Conservation (phyloP, 1,284 basidiomycete species). For the Psilocybe mexicana region DNA sequence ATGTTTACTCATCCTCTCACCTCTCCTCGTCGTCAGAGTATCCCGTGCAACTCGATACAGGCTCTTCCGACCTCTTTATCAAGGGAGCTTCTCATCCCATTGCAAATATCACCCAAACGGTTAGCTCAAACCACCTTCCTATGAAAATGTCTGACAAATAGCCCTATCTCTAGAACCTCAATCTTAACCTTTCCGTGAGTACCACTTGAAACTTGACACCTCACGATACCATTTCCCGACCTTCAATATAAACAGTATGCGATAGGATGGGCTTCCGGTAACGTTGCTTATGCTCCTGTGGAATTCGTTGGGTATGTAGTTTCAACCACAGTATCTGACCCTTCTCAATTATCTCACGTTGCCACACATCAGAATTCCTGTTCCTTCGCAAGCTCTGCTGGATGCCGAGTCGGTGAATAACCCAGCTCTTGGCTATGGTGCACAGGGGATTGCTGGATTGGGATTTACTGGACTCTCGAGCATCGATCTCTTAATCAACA, state of each 20-base stretch:
- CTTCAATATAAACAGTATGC: slow-evolving; percentile 55
- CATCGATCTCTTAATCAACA: slow-evolving; percentile 61
- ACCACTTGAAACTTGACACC: background rate
- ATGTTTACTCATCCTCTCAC: background rate
- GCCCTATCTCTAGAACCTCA: slow-evolving; percentile 35
- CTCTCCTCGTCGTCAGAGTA: slow-evolving; percentile 45
- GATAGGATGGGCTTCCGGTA: slow-evolving; percentile 72
- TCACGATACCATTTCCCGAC: slow-evolving; percentile 1
- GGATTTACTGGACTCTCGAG: slow-evolving; percentile 75
- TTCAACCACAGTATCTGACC: background rate
- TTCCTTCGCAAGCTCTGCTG: slow-evolving; percentile 68
- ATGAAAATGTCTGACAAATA: background rate
- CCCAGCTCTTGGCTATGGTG: slow-evolving; percentile 71
- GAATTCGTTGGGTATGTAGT: slow-evolving; percentile 65
- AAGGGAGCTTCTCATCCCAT: slow-evolving; percentile 50
- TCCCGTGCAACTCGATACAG: slow-evolving; percentile 75
- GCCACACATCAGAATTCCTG: slow-evolving; percentile 49
- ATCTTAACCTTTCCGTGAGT: slow-evolving; percentile 63
- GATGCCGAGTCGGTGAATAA: slow-evolving; percentile 62
- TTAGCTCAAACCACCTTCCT: slow-evolving; percentile 32
- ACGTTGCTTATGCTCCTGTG: slow-evolving; percentile 58
- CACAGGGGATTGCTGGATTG: slow-evolving; percentile 73
- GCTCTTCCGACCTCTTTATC: slow-evolving; percentile 82
- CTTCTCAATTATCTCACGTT: slow-evolving; percentile 9
- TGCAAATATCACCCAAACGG: slow-evolving; percentile 53